Base-by-base conservation (phyloP, 805 yeast genomes). In the Brettanomyces sp. region DNA sequence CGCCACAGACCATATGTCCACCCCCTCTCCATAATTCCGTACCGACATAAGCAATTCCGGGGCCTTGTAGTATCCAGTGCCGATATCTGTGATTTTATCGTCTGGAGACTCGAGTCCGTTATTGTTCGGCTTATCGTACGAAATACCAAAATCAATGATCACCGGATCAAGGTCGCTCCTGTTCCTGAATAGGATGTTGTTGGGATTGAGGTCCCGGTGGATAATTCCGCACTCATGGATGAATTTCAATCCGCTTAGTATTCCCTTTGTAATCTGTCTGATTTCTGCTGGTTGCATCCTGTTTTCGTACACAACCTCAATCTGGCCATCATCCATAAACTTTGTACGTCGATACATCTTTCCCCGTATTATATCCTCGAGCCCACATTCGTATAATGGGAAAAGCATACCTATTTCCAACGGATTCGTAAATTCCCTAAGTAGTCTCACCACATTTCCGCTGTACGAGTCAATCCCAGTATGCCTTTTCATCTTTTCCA, bases 171-270 rank as follows among this genome's bases (percentile, higher is more conserved):
- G 43, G 21, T 35, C 41, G 2, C 55, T 47, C 9, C 56, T 54
- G n/a, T 45, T 44, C 4, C 56, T 59, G 44, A 65, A 60, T 58
- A 66, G 53, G 39, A 66, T 57, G 43, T 85, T 85, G 56, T 83
- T 89, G 0, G 91, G 91, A 55, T 85, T 85, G 53, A 85, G 78
- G 63, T 85, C 95, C 54, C 95, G 66, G 60, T 85, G 93, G 18
- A 66, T 65, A 18, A 66, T 82, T 5, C 84, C 87, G 44, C 79
- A 70, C 6, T 71, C 62, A 58, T 93, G 97, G 45, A 85, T 72
- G 57, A 77, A 84, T 35, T 67, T 62, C 24, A 86, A 63, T 2
- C 82, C 85, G 36, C 64, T 59, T 23, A 66, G 65, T 7, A 64
- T 53, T 52, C 62, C 73, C 34, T 54, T 62, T 13, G 73, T 57